Base-by-base conservation (phyloP, 2,329 filamentous ascomycete genomes). In the Phialemoniopsis sp. region DNA sequence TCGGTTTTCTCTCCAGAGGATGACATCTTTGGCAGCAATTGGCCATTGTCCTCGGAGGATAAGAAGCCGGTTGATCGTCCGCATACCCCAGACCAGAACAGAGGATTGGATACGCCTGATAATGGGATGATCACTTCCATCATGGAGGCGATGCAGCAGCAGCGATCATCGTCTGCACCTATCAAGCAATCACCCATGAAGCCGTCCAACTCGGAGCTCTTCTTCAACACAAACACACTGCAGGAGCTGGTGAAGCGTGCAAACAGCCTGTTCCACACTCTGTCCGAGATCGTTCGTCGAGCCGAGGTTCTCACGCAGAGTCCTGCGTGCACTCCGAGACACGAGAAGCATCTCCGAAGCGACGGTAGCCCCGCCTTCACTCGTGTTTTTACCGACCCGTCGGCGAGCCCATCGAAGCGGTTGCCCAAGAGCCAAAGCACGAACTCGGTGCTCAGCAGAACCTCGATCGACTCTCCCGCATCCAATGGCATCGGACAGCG, bases 151-250 rank as follows among this genome's bases (percentile, higher is more conserved):
- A 80, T 83, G 73, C 74, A 81, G 41, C 63, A 70, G 43, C 70
- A 77, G 41, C 70, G 39, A 67, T 64, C 69, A 6, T 62, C 63
- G 3, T 57, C 68, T 3, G 63, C 72, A 34, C 59, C 67, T 9
- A 48, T 54, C 14, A 54, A 54, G 15, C 57, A 55, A 32, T 51
- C 58, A 5, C 57, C 57, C 13, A 41, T 54, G 38, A 60, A 57
- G 52, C 44, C 56, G 52, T 62, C 70, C 33, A 66, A 68, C 37
- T 67, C 71, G 43, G 74, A 74, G 60, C 72, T 84, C 51, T 81
- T 82, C 42, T 85, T 85, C 46, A 80, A 83, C 53, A 84, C 80
- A 5, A 82, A 82, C 46, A 84, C 78, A 56, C 67, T 85, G n/a
- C 79, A 78, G 49, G 76, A 80, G 51, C 63, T 85, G 38, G 80